Base-by-base conservation (phyloP, 345 rosid genomes). In the Sisymbrium altissimum region DNA sequence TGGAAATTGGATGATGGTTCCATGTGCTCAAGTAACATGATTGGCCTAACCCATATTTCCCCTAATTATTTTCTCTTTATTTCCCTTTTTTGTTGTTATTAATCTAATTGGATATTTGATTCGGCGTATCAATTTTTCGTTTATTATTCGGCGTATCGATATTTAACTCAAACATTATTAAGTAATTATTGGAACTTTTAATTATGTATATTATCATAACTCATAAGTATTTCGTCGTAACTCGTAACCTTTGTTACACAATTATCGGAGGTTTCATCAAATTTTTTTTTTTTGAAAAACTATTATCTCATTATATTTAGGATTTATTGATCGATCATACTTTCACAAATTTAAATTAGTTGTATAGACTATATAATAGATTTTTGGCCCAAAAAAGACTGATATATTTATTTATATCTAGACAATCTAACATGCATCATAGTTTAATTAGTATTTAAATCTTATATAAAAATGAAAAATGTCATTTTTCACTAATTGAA, bases 21-120 rank as follows among this genome's bases (percentile, higher is more conserved):
- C 80, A 77, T 71, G 80, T 71, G 76, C 71, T 65, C 58, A 48
- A 71, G 76, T 65, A 65, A 77, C 77, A 77, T 77, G 76, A 65
- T 70, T 65, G 62, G 72, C 80, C 71, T 70, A 70, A 69, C 65
- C 64, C 58, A 53, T 23, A 5, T 35, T 55, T 55, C 58, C 11
- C 35, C 35, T 4, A 40, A 59, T 40, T 33, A 55, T 25, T 41
- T 12, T 9, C 1, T 39, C 5, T 64, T 43, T 39, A 8, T 19
- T 36, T 45, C 5, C 49, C 27, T 73, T 6, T 2, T 8, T 25
- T 8, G 44, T 70, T 11, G 12, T 10, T 9, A 53, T 17, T 27
- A 55, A 49, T 38, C 39, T 61, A 55, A 36, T 30, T 54, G 64
- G 60, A 70, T 64, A 62, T 40, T 45, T 55, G 50, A 63, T 64